Evolutionary conservation across 163 green algal genomes (phyloP).

Genomic region (Prototheca wickerhamii): DNA sequence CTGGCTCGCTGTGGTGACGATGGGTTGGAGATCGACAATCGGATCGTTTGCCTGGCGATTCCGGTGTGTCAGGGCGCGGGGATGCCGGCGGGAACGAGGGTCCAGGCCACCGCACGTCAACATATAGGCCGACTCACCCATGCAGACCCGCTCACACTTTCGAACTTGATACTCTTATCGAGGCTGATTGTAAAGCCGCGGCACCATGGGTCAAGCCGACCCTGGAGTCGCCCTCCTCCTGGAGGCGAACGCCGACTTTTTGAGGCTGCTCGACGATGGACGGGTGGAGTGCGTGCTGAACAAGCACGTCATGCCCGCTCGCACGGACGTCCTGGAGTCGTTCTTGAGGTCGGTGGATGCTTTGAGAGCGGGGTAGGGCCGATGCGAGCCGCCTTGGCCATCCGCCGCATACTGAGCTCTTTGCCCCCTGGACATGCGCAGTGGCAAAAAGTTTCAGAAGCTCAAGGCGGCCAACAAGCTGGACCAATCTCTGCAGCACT

Average conservation of each 20-base stretch:
- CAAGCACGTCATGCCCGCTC: constrained; percentile 44
- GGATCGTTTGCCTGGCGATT: too few relatives aligned
- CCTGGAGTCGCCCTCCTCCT: constrained; percentile 27
- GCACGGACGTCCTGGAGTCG: constrained; percentile 21
- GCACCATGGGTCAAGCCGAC: constrained; percentile 10
- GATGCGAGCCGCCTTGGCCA: background rate
- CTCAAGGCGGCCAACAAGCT: constrained; percentile 35
- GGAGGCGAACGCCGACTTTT: constrained; percentile 15
- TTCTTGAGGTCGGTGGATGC: constrained; percentile 45
- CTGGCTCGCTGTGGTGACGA: too few relatives aligned
- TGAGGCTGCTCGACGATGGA: constrained; percentile 31
- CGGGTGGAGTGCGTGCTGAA: constrained; percentile 59
- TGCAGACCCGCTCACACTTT: background rate
- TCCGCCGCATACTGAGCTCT: background rate
- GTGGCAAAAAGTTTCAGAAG: constrained; percentile 51
- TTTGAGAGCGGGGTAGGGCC: background rate
- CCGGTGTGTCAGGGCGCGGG: background rate
- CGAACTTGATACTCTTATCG: background rate
- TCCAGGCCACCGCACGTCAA: background rate
- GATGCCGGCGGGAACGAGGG: background rate
- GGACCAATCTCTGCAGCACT: constrained; percentile 40
- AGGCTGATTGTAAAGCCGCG: too few relatives aligned
- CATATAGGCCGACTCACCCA: background rate
- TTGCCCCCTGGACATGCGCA: constrained; percentile 9
- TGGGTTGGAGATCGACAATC: too few relatives aligned